These are phyloP conservation scores for Synchytrium microbalum DNA, from an alignment of 371 early-diverging fungal genomes.

Conservation along the genomic window DNA sequence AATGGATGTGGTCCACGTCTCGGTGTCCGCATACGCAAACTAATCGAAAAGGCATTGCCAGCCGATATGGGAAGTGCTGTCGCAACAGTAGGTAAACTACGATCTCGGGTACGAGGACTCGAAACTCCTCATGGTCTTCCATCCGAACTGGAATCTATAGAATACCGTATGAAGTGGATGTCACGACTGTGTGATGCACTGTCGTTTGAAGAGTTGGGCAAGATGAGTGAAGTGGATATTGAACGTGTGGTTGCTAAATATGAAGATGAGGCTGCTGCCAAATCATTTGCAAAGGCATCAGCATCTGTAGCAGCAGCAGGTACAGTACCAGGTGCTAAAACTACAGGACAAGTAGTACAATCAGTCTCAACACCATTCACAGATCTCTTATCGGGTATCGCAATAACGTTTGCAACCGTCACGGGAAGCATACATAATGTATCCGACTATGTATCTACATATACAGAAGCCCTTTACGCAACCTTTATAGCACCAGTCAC, in stretches of 20 bases:
- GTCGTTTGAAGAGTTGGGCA: constrained; percentile 27
- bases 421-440: background rate
- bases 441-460: too few relatives aligned
- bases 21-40: constrained; percentile 67
- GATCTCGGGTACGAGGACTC: constrained; percentile 56
- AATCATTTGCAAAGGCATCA: constrained; percentile 20
- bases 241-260: constrained; percentile 53
- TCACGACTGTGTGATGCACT: constrained; percentile 55
- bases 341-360: background rate
- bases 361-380: too few relatives aligned
- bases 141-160: constrained; percentile 42
- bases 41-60: constrained; percentile 59
- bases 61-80: constrained; percentile 60
- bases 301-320: constrained; percentile 9
- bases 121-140: constrained; percentile 43
- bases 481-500: too few relatives aligned
- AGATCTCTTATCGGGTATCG: too few relatives aligned
- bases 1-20: constrained; percentile 84
- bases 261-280: constrained; percentile 49
- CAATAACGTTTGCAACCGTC: too few relatives aligned
- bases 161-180: constrained; percentile 78
- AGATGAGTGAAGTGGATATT: constrained; percentile 50
- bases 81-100: constrained; percentile 57
- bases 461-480: too few relatives aligned
- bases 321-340: background rate